Base-by-base conservation (phyloP, 768 basidiomycete species). In the Boletus tylopilopsis region DNA sequence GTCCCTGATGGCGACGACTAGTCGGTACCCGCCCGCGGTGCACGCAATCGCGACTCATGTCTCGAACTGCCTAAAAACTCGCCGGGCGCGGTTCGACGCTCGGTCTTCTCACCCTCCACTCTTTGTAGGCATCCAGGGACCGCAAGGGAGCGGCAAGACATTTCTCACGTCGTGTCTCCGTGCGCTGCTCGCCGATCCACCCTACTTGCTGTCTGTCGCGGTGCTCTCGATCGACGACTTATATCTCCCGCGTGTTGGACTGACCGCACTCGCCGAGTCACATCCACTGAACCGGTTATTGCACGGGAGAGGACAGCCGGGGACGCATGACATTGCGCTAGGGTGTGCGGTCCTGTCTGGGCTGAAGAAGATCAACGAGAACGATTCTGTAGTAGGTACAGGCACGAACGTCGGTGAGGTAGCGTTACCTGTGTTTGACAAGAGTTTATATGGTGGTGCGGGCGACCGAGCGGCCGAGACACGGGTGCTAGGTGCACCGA, bases 101-200 rank as follows among this genome's bases (percentile, higher is more conserved):
- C 37, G 22, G n/a, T 23, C 35, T 9, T 42, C 13, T 6, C 45
- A 12, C 11, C 64, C 66, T 21, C 93, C 94, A 4, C 72, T 96
- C 15, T 87, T 96, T 53, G 81, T 94, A 12, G 93, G 84, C 3
- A 62, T 96, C 15, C 94, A 96, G 70, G 94, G 94, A 1, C 93
- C 94, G 0, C 94, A 97, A 68, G 94, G 94, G 11, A 89, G 87
- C 45, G 94, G 94, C 29, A 98, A 98, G 73, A 87, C 93, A 0
- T 91, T 79, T 62, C 74, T 92, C 23, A 82, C 89, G 5, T 73
- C 76, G 6, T 76, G 73, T 24, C 73, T 94, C 24, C 64, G 77
- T 60, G 51, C 61, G 57, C 25, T 61, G 57, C 64, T 77, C 72
- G 42, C 70, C 71, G 39, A 64, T 68, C 21, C 74, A 5, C 81